Evolutionary conservation across 1,284 basidiomycete species (phyloP).

Genomic region (Apiotrichum sp.): DNA sequence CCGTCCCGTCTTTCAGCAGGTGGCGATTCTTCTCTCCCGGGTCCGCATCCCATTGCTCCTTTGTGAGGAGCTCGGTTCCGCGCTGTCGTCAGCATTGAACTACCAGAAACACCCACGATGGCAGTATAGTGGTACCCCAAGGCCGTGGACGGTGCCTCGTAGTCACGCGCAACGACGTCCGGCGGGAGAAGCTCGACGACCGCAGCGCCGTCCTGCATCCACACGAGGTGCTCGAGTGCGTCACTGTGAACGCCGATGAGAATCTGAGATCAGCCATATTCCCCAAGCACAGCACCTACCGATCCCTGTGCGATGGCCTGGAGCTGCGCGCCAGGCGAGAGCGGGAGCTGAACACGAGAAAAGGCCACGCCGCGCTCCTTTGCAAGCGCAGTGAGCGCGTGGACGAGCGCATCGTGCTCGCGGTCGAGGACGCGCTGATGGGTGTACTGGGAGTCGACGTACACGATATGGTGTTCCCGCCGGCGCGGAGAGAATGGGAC

Average conservation of each 20-base stretch:
- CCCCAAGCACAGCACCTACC: conserved; percentile 9
- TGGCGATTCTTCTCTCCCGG: too few species aligned
- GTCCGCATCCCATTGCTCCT: too few species aligned
- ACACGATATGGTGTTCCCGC: conserved; percentile 23
- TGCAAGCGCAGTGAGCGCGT: conserved; percentile 8
- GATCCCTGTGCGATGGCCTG: neutral
- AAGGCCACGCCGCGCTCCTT: neutral
- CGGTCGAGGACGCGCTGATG: neutral
- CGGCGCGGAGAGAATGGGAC: neutral
- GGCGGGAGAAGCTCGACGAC: conserved; percentile 18
- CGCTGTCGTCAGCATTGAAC: neutral
- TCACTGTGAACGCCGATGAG: conserved; percentile 25
- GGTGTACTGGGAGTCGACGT: conserved; percentile 30
- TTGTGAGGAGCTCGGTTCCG: conserved; percentile 10
- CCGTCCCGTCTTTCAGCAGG: too few species aligned
- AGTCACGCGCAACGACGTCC: neutral
- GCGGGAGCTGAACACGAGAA: neutral
- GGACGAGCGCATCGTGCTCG: neutral
- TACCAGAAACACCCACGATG: conserved; percentile 4
- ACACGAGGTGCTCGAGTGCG: conserved; percentile 23
- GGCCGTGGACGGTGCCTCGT: neutral
- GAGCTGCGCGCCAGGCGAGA: neutral
- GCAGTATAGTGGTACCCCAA: conserved; percentile 21
- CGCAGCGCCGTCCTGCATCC: conserved; percentile 21
- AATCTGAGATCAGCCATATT: conserved; percentile 13